Conservation (phyloP, 1,284 basidiomycete genomes). For the Exobasidium rhododendri region DNA sequence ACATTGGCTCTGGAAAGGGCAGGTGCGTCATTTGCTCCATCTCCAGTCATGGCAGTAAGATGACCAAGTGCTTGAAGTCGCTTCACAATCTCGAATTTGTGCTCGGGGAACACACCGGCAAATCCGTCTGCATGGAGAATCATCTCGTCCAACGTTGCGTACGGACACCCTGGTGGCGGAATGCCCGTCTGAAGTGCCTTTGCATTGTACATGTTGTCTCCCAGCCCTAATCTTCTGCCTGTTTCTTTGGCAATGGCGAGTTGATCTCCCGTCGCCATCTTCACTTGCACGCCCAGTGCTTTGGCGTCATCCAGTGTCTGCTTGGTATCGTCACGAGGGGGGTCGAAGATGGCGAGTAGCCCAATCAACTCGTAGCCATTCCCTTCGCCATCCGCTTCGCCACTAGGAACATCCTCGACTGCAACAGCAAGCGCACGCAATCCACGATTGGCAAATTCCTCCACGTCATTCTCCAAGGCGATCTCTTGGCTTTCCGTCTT, state of each 20-base stretch:
- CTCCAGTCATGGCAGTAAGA: slow-evolving; percentile 68
- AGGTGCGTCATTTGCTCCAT: slow-evolving; percentile 94
- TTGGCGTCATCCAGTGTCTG: slow-evolving; percentile 97
- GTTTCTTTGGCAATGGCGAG: slow-evolving; percentile 99
- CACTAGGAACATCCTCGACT: slow-evolving; percentile 78
- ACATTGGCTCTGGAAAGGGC: slow-evolving; percentile 77
- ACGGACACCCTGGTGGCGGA: slow-evolving; percentile 69
- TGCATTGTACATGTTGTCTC: slow-evolving; percentile 94
- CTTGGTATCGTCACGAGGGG: slow-evolving; percentile 96
- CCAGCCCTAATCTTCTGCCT: slow-evolving; percentile 89
- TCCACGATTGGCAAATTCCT: slow-evolving; percentile 91
- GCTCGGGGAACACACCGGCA: slow-evolving; percentile 93
- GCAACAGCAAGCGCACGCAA: slow-evolving; percentile 96
- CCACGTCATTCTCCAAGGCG: slow-evolving; percentile 86
- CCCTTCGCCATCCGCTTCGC: slow-evolving; percentile 74
- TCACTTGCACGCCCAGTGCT: slow-evolving; percentile 92
- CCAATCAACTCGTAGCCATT: slow-evolving; percentile 96
- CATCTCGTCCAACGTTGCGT: slow-evolving; percentile 79
- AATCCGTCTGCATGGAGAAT: slow-evolving; percentile 81
- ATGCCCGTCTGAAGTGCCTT: slow-evolving; percentile 92
- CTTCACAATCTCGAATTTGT: slow-evolving; percentile 91
- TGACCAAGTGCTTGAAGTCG: slow-evolving; percentile 76
- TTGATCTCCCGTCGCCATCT: slow-evolving; percentile 99
- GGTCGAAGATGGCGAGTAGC: slow-evolving; percentile 95
- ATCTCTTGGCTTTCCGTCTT: slow-evolving; percentile 89